A percentile compares a stretch with the other conserved stretches of the same genome.
These are phyloP conservation scores for Quercus phellos DNA, from an alignment of 331 rosid genomes.

Conservation along the genomic window DNA sequence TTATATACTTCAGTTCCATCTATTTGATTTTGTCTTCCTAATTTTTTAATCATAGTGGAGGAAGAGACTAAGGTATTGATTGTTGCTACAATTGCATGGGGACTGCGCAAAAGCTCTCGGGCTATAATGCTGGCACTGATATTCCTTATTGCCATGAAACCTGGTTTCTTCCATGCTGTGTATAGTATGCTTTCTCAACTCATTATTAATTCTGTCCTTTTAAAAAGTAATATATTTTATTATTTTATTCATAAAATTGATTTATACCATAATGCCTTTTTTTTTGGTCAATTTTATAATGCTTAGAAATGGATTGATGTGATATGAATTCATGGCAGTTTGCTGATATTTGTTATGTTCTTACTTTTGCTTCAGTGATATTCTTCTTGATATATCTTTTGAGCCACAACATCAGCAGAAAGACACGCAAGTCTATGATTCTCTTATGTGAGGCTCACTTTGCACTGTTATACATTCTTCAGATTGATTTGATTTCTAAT, in stretches of 20 bases:
- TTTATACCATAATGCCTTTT: background rate
- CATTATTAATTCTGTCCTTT: background rate
- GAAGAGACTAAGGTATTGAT: conserved; percentile 93
- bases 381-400: conserved; percentile 89
- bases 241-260: background rate
- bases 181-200: conserved; percentile 63
- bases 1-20: background rate
- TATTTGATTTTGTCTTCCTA: conserved; percentile 9
- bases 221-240: background rate
- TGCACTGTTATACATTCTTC: conserved; percentile 59
- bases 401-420: conserved; percentile 79
- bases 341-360: conserved; percentile 35
- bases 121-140: conserved; percentile 77
- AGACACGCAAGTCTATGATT: conserved; percentile 67
- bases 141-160: conserved; percentile 84
- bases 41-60: conserved; percentile 46
- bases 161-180: conserved; percentile 96
- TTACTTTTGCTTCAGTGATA: conserved; percentile 61
- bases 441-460: conserved; percentile 80
- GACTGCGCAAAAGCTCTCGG: conserved; percentile 83
- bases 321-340: conserved; percentile 22
- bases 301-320: conserved; percentile 13
- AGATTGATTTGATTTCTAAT: conserved; percentile 64
- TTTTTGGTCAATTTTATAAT: background rate
- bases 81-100: conserved; percentile 98